Evolutionary conservation across 331 rosid species (phyloP).

Genomic region (Prunus yedoensis): DNA sequence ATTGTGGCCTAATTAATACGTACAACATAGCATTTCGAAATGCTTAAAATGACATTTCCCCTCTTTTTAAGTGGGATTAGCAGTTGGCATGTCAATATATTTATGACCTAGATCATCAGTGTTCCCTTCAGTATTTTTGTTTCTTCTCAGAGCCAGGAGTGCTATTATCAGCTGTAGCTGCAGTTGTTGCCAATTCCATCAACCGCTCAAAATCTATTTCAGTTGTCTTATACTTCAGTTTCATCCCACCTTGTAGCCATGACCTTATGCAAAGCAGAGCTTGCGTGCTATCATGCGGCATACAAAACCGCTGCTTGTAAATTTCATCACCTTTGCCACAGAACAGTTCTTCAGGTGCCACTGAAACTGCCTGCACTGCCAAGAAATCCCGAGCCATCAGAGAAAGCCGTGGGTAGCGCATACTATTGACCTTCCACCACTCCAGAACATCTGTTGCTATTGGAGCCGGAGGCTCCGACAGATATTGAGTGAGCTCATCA

Average conservation of each 20-base stretch:
- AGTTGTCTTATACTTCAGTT: constrained; percentile 63
- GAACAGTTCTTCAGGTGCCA: constrained; percentile 83
- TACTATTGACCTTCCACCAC: constrained; percentile 91
- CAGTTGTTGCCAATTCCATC: constrained; percentile 70
- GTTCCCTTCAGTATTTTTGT: constrained; percentile 40
- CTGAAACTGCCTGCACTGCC: constrained; percentile 84
- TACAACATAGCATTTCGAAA: constrained; percentile 15
- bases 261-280: constrained; percentile 81
- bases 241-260: constrained; percentile 80
- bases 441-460: constrained; percentile 89
- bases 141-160: constrained; percentile 59
- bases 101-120: not conserved
- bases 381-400: constrained; percentile 94
- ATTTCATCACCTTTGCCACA: constrained; percentile 80
- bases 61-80: constrained; percentile 7
- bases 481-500: constrained; percentile 92
- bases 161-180: constrained; percentile 47
- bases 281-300: constrained; percentile 74
- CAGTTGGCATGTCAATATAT: not conserved
- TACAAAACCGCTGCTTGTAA: constrained; percentile 65
- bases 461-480: constrained; percentile 85
- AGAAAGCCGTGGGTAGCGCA: constrained; percentile 89
- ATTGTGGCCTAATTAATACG: not conserved
- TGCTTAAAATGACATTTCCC: constrained; percentile 2
- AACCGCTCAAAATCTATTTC: constrained; percentile 85